Percentiles rank a stretch among this genome's conserved stretches.
phyloP scores from a whole-genome alignment of 2,329 filamentous ascomycete genomes.

The Exophiala sideris region DNA sequence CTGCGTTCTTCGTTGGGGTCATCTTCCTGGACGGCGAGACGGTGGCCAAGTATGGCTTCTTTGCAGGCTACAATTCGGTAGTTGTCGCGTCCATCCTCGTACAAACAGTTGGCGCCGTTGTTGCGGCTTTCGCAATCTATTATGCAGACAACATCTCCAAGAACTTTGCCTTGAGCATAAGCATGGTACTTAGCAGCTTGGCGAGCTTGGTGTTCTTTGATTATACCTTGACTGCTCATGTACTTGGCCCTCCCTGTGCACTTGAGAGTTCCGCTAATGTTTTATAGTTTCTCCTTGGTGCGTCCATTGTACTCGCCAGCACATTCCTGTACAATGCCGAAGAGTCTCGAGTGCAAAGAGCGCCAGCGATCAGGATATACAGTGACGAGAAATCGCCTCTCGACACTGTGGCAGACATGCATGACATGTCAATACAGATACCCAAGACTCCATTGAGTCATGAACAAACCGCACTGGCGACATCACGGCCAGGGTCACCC shows the following conservation, averaged over 20 bases:
- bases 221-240: conserved; percentile 67
- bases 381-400: conserved; percentile 73
- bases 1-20: conserved; percentile 80
- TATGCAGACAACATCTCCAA: conserved; percentile 88
- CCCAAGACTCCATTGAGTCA: conserved; percentile 47
- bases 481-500: conserved; percentile 51
- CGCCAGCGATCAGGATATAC: conserved; percentile 61
- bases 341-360: conserved; percentile 50
- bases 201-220: conserved; percentile 84
- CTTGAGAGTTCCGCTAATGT: neutral
- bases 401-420: conserved; percentile 43
- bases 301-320: conserved; percentile 70
- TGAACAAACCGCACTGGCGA: conserved; percentile 47
- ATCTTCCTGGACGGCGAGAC: conserved; percentile 81
- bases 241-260: conserved; percentile 47
- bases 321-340: conserved; percentile 77
- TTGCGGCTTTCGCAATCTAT: conserved; percentile 78
- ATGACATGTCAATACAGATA: conserved; percentile 47
- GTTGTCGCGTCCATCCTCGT: conserved; percentile 83
- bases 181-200: conserved; percentile 81
- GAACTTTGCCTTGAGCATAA: conserved; percentile 90
- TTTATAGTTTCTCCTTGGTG: conserved; percentile 74
- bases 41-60: conserved; percentile 82
- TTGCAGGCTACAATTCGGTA: conserved; percentile 87
- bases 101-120: conserved; percentile 78